Conservation (phyloP, 106 monocot genomes). For the Dioscorea alata region DNA sequence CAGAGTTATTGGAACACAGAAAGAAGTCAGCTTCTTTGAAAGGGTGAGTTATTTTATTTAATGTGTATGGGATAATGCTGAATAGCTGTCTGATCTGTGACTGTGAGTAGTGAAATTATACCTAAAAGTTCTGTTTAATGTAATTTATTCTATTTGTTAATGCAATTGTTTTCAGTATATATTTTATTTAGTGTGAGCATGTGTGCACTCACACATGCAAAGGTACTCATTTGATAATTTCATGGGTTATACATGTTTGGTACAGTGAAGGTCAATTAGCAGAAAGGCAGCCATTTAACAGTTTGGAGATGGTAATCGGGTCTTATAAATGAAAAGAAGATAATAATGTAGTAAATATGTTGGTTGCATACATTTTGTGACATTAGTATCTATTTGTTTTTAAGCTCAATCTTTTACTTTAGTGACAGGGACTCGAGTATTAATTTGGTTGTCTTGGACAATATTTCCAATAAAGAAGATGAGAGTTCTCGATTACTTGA, state of each 20-base stretch:
- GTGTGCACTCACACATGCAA: no score
- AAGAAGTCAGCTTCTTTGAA: conserved; percentile 22
- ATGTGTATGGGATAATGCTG: no score
- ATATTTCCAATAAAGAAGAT: conserved; percentile 22
- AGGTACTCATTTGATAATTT: neutral
- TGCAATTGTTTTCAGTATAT: neutral
- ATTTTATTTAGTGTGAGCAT: neutral
- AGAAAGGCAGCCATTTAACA: neutral
- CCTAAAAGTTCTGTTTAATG: no score
- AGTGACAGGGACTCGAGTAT: conserved; percentile 63
- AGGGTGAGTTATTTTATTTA: conserved; percentile 24
- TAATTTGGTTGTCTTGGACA: conserved; percentile 61
- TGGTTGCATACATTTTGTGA: no score
- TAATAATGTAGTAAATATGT: neutral
- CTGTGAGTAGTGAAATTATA: no score
- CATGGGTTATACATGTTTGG: no score
- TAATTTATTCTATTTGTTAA: no score
- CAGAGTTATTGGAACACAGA: conserved; percentile 38
- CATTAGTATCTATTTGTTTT: neutral
- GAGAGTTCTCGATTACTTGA: conserved; percentile 54
- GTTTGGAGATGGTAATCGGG: neutral
- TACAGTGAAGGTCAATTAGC: no score
- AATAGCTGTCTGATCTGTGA: no score
- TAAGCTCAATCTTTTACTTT: neutral
- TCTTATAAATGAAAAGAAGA: neutral